Evolutionary conservation across 257 asterid species (phyloP).

Genomic region (Datura wrightii): DNA sequence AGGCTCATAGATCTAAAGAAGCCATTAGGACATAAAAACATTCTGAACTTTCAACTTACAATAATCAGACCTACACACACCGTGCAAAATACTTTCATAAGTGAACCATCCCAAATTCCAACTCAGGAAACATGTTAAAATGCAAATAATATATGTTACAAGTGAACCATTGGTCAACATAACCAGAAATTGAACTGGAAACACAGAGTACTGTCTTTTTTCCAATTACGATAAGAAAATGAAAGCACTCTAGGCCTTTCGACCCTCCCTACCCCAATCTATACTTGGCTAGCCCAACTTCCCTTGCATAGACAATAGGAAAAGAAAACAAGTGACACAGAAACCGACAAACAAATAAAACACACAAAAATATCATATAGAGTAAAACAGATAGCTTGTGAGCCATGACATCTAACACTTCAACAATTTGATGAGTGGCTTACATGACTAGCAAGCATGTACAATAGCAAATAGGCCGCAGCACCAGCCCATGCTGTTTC

Average conservation of each 20-base stretch:
- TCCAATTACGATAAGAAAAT: neutral
- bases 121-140: neutral
- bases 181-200: constrained; percentile 13
- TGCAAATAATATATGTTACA: neutral
- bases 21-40: neutral
- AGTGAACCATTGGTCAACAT: neutral
- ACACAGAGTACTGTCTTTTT: neutral
- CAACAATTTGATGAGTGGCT: constrained; percentile 43
- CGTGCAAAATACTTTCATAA: neutral
- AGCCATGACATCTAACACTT: constrained; percentile 23
- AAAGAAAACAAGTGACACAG: neutral
- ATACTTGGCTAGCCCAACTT: constrained; percentile 11
- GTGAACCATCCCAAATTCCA: constrained; percentile 1
- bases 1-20: constrained; percentile 9
- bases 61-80: neutral
- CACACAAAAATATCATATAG: neutral
- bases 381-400: neutral
- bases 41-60: constrained; percentile 1
- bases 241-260: neutral
- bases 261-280: constrained; percentile 4
- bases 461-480: constrained; percentile 81
- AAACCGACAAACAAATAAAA: neutral
- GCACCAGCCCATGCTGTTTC: constrained; percentile 99
- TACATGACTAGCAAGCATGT: constrained; percentile 99
- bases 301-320: constrained; percentile 9